These are phyloP conservation scores for Penicillium janthinellum DNA, from an alignment of 2,329 filamentous ascomycete genomes.

Conservation along the genomic window DNA sequence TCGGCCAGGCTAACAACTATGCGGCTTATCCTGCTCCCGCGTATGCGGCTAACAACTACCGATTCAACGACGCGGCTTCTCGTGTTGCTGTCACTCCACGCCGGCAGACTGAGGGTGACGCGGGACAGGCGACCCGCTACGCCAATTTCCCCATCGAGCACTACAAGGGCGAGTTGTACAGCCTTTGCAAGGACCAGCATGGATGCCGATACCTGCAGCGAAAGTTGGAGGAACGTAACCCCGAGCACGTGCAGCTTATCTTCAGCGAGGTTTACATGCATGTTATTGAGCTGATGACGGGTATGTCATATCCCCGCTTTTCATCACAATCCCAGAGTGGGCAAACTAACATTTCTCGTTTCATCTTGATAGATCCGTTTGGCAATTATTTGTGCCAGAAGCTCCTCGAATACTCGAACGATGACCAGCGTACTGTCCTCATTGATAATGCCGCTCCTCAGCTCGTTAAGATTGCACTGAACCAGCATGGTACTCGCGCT, in stretches of 20 bases:
- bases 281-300: conserved; percentile 95
- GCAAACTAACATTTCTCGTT: conserved; percentile 26
- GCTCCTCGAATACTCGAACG: conserved; percentile 89
- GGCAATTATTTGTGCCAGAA: conserved; percentile 99
- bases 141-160: conserved; percentile 80
- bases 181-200: conserved; percentile 95
- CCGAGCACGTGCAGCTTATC: conserved; percentile 85
- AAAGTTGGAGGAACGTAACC: conserved; percentile 87
- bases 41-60: conserved; percentile 41
- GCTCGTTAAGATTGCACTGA: conserved; percentile 90
- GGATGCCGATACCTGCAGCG: conserved; percentile 96
- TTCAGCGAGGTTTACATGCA: conserved; percentile 92
- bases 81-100: conserved; percentile 72
- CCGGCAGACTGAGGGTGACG: conserved; percentile 49
- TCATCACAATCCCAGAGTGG: neutral
- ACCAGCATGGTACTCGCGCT: conserved; percentile 94
- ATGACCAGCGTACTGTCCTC: conserved; percentile 89
- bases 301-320: conserved; percentile 37
- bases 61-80: conserved; percentile 72
- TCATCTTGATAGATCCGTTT: conserved; percentile 70
- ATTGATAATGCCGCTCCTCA: conserved; percentile 86
- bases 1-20: conserved; percentile 58
- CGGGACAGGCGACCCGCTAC: conserved; percentile 72
- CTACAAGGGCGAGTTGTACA: conserved; percentile 80
- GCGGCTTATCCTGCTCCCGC: conserved; percentile 23